Conservation (phyloP, 2,329 filamentous ascomycete species). For the Phyllosticta citrichinensis region DNA sequence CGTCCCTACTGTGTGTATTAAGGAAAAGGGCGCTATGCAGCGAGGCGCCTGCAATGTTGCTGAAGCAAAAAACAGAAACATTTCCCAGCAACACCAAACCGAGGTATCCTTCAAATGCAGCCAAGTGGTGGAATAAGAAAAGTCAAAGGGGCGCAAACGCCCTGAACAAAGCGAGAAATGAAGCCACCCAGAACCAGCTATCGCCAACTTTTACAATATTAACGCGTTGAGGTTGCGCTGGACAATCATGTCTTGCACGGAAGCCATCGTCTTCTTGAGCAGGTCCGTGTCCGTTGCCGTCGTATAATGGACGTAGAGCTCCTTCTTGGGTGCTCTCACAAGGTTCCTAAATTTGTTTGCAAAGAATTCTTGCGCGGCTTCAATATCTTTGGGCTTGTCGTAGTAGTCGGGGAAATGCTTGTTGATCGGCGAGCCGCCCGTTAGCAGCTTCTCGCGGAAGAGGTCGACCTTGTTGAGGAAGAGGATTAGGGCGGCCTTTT, state of each 20-base stretch:
- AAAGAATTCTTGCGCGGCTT: slow-evolving; percentile 40
- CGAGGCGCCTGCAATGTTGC: slow-evolving; percentile 5
- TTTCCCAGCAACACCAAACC: slow-evolving; percentile 7
- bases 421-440: slow-evolving; percentile 37
- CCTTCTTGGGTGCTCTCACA: slow-evolving; percentile 40
- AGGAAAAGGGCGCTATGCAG: slow-evolving; percentile 8
- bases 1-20: slow-evolving; percentile 3
- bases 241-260: slow-evolving; percentile 45
- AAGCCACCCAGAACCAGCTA: neutral
- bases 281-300: slow-evolving; percentile 43
- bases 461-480: slow-evolving; percentile 46
- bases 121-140: neutral
- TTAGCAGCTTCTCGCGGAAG: slow-evolving; percentile 40
- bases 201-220: slow-evolving; percentile 21
- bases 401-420: slow-evolving; percentile 42
- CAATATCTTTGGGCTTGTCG: slow-evolving; percentile 35
- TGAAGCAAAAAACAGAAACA: neutral
- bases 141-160: neutral
- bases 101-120: slow-evolving; percentile 11
- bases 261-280: slow-evolving; percentile 48
- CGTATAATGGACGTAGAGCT: slow-evolving; percentile 43
- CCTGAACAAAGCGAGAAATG: neutral
- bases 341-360: slow-evolving; percentile 42
- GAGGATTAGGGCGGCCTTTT: slow-evolving; percentile 41
- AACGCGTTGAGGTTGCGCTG: slow-evolving; percentile 42